Conservation (phyloP, 148 eudicot species). For the Persicaria tinctoria region DNA sequence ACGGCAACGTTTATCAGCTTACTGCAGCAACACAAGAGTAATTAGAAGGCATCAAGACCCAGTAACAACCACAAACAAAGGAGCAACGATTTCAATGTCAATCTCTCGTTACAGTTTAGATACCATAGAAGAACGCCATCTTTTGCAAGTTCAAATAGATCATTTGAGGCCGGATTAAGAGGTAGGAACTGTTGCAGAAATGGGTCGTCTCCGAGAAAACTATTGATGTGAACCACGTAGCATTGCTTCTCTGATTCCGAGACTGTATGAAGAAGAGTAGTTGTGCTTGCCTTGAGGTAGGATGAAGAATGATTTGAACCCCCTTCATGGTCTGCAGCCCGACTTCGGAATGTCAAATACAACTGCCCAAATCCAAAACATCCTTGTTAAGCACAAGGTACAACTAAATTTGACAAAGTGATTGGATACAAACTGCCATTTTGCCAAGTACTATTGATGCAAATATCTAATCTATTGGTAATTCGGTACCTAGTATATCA, state of each 20-base stretch:
- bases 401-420: background rate
- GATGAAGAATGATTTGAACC: slow-evolving; percentile 59
- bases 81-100: background rate
- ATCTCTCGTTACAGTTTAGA: slow-evolving; percentile 5
- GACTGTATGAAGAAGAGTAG: slow-evolving; percentile 88
- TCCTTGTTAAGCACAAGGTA: background rate
- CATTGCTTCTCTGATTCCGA: slow-evolving; percentile 73
- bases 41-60: slow-evolving; percentile 13
- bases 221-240: slow-evolving; percentile 90
- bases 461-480: background rate
- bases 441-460: slow-evolving; percentile 3
- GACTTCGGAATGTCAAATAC: slow-evolving; percentile 63
- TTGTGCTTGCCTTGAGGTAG: slow-evolving; percentile 77
- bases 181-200: slow-evolving; percentile 92
- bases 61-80: background rate
- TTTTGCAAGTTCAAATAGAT: slow-evolving; percentile 78
- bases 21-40: slow-evolving; percentile 41
- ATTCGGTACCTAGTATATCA: background rate
- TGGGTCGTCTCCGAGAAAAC: slow-evolving; percentile 88
- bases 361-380: slow-evolving; percentile 32
- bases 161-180: slow-evolving; percentile 56
- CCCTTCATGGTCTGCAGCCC: slow-evolving; percentile 57
- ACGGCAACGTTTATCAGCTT: slow-evolving; percentile 96
- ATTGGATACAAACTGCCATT: slow-evolving; percentile 13
- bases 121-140: slow-evolving; percentile 99